phyloP scores from a whole-genome alignment of 768 basidiomycete species.

The Clathrus columnatus region DNA sequence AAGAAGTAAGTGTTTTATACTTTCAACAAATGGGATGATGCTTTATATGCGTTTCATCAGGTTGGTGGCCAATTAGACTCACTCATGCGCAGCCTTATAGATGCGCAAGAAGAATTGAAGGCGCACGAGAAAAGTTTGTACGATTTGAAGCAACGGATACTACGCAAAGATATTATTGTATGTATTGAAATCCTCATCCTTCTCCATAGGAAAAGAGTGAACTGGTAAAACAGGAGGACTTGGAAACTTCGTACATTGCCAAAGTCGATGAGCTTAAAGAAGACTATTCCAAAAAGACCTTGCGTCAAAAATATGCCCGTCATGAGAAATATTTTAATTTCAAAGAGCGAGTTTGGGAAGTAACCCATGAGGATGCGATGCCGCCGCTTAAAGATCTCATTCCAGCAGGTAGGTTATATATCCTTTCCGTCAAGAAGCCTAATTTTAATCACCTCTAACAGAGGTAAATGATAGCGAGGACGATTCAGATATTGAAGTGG shows the following conservation, averaged over 20 bases:
- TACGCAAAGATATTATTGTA: slow-evolving; percentile 52
- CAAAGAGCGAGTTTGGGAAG: slow-evolving; percentile 66
- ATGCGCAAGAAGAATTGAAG: slow-evolving; percentile 53
- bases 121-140: slow-evolving; percentile 46
- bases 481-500: slow-evolving; percentile 84
- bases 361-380: slow-evolving; percentile 54
- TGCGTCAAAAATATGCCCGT: slow-evolving; percentile 73
- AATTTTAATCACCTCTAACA: slow-evolving; percentile 22
- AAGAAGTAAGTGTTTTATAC: slow-evolving; percentile 7
- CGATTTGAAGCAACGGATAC: slow-evolving; percentile 47
- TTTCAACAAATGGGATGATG: background rate
- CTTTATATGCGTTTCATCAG: background rate
- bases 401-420: slow-evolving; percentile 44
- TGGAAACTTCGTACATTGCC: slow-evolving; percentile 40
- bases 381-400: slow-evolving; percentile 72
- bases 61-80: slow-evolving; percentile 41
- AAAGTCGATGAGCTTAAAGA: slow-evolving; percentile 35
- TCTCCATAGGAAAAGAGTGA: slow-evolving; percentile 1
- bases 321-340: slow-evolving; percentile 50
- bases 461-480: slow-evolving; percentile 74
- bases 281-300: slow-evolving; percentile 50
- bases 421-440: background rate
- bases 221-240: slow-evolving; percentile 38
- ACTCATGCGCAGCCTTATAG: slow-evolving; percentile 61
- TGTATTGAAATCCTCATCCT: no score